phyloP scores from a whole-genome alignment of 1,284 basidiomycete genomes.

The Mycena sp. region DNA sequence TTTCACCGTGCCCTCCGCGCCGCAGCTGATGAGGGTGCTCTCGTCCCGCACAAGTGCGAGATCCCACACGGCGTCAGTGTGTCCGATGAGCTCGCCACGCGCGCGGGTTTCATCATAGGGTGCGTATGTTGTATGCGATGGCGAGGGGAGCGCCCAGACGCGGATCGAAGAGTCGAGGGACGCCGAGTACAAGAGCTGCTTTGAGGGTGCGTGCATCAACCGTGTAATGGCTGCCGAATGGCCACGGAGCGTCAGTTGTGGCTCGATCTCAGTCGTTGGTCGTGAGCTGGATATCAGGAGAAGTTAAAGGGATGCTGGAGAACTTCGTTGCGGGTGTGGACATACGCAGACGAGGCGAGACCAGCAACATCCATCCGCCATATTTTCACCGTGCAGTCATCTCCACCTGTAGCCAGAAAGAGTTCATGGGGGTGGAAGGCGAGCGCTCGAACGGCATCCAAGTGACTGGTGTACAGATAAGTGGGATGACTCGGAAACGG shows the following conservation, averaged over 20 bases:
- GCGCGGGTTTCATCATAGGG: slow-evolving; percentile 85
- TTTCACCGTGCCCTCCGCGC: slow-evolving; percentile 92
- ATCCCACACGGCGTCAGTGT: slow-evolving; percentile 97
- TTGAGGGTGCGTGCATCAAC: slow-evolving; percentile 83
- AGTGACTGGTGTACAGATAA: slow-evolving; percentile 68
- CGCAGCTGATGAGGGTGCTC: slow-evolving; percentile 86
- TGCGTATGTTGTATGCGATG: slow-evolving; percentile 84
- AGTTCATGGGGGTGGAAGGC: slow-evolving; percentile 89
- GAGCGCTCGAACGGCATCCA: slow-evolving; percentile 92
- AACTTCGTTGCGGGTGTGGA: slow-evolving; percentile 36
- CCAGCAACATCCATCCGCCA: slow-evolving; percentile 87
- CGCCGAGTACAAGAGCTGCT: slow-evolving; percentile 87
- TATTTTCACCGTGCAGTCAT: slow-evolving; percentile 96
- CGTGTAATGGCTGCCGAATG: slow-evolving; percentile 94
- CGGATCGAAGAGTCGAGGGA: slow-evolving; percentile 94
- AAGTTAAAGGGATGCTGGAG: slow-evolving; percentile 24
- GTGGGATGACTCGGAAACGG: slow-evolving; percentile 27
- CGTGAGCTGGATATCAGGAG: slow-evolving; percentile 56
- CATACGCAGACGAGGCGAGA: slow-evolving; percentile 77
- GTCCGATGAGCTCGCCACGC: slow-evolving; percentile 86
- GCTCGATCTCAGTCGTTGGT: slow-evolving; percentile 84
- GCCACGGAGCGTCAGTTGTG: slow-evolving; percentile 91
- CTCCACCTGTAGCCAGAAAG: slow-evolving; percentile 89
- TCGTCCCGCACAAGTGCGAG: slow-evolving; percentile 82
- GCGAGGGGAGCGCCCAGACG: slow-evolving; percentile 85